Base-by-base conservation (phyloP, 306 rosid genomes). In the Abrus pulchellus region DNA sequence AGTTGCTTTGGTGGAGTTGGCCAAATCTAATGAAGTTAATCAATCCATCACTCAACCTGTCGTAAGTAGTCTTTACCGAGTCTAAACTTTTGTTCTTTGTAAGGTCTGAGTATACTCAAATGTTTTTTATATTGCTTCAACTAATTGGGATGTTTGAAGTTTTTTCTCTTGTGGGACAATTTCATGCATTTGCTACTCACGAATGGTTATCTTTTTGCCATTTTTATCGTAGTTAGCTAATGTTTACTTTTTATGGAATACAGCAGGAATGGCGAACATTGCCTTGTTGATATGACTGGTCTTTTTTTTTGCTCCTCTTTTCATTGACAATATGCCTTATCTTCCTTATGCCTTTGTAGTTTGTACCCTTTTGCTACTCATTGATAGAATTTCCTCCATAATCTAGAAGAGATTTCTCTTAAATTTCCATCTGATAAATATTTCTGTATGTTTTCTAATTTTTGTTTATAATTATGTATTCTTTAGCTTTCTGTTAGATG, bases 1-100 rank as follows among this genome's bases (percentile, higher is more conserved):
- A 85, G 94, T 95, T 83, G 98, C 99, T 68, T 88, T 95, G 45
- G 38, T 56, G 81, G 96, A 90, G 86, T 81, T 95, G 85, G 86
- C 90, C 53, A 93, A 91, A 73, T 80, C 93, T 73, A 83, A 77
- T 82, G 91, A 79, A 79, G 84, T 87, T 53, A 83, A 87, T 73
- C 88, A 74, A 28, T 76, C 88, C 84, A 85, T 90, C 79, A 76
- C 89, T 45, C 96, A 82, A 38, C 97, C 98, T 68, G 92, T 93
- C 78, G 99, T 93, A 88, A 95, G 99, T 64, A 59, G 59, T 78
- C 78, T 70, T 59, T 32, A 64, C 45, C 12, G 5, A 66, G n/a
- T 67, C 33, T 72, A 66, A 78, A 14, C 48, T 61, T 50, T 79
- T 72, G 74, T 74, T 63, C 7, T 20, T 9, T 63, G 66, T 32